Evolutionary conservation across 345 rosid species (phyloP), one percentile per base, ranked within the genome.

Genomic region (Angophora floribunda): DNA sequence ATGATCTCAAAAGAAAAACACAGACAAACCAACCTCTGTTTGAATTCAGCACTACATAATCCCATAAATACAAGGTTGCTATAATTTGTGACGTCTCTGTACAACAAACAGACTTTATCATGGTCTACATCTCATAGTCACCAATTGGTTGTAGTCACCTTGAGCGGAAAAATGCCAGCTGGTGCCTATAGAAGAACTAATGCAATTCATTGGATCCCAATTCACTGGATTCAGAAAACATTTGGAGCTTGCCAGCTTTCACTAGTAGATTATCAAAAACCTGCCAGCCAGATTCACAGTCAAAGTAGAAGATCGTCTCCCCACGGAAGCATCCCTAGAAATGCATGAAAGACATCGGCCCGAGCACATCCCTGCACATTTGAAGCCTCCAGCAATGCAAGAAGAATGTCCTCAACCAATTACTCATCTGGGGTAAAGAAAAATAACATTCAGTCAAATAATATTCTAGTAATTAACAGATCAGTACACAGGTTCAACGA

Each of bases 131-230:
- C 89, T 88, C 88, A 88, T 86, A 91, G 88, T 88, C 87, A 89
- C 93, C 93, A 88, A 87, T 87, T 85, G 85, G 87, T 91, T 87
- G 88, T 82, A 88, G 92, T 93, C 95, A 91, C 91, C 93, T 91
- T 89, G 88, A 87, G 89, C n/a, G 86, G 52, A 89, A 87, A 86
- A 86, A 67, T 88, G 63, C 47, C 57, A 86, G 86, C 89, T 65
- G 88, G 87, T 89, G 88, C 90, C 90, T 89, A 89, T 50, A 50
- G 89, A 51, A 32, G 61, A 90, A 89, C 88, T 85, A 90, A 86
- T 21, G 86, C 85, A 89, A 80, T 82, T 88, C 93, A 89, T 88
- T 88, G 87, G 86, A 87, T 88, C 86, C 65, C 85, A 86, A 85
- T 89, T 85, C 90, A 90, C 85, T 53, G 80, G 86, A 61, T 63